phyloP scores from a whole-genome alignment of 2,329 filamentous ascomycete genomes.

The Phialophora macrospora region DNA sequence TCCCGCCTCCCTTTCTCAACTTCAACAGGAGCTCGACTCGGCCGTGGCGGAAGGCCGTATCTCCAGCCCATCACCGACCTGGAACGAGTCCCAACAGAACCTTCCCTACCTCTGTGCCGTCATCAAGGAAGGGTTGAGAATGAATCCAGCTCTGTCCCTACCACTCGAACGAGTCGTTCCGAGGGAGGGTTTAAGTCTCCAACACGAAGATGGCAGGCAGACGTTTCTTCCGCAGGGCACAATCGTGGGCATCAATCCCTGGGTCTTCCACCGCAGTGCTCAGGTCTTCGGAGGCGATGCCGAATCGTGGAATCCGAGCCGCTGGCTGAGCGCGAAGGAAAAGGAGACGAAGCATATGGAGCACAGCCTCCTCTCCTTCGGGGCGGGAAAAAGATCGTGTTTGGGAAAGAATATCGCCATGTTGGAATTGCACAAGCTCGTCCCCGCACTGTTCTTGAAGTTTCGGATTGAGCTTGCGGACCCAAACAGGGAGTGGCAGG shows the following conservation, averaged over 20 bases:
- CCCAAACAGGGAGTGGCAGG: constrained; percentile 30
- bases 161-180: constrained; percentile 47
- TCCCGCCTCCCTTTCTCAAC: constrained; percentile 47
- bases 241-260: constrained; percentile 44
- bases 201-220: constrained; percentile 36
- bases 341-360: constrained; percentile 37
- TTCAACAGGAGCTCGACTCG: constrained; percentile 41
- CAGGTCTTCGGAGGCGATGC: constrained; percentile 38
- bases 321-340: constrained; percentile 41
- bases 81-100: constrained; percentile 40
- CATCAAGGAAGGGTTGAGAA: constrained; percentile 47
- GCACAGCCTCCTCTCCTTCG: constrained; percentile 38
- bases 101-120: constrained; percentile 45
- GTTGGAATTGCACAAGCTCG: constrained; percentile 40
- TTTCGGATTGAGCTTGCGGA: constrained; percentile 34
- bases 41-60: constrained; percentile 39
- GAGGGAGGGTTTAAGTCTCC: constrained; percentile 40
- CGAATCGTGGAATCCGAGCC: constrained; percentile 40
- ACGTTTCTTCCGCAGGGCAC: constrained; percentile 40
- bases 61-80: constrained; percentile 41
- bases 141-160: constrained; percentile 46
- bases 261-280: constrained; percentile 41
- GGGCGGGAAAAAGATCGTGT: constrained; percentile 39
- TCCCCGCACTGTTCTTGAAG: constrained; percentile 35
- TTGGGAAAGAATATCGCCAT: constrained; percentile 42